Evolutionary conservation across 2,329 filamentous ascomycete genomes (phyloP).

Genomic region (Botrytis tulipae): DNA sequence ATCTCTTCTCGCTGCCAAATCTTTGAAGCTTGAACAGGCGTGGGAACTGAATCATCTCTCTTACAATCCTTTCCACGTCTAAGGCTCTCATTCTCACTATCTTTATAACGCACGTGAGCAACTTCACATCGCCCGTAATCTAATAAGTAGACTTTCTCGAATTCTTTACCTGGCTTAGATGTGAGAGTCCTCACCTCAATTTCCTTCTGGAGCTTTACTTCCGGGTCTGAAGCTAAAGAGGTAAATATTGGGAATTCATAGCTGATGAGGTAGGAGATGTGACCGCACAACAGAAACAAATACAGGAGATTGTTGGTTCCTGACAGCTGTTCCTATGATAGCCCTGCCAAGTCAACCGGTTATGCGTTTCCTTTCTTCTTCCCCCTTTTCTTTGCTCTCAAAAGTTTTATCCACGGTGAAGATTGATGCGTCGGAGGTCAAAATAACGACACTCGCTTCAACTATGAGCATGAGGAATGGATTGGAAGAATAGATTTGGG

Average conservation of each 20-base stretch:
- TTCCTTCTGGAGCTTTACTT: neutral
- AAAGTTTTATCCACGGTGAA: neutral
- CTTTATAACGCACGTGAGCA: neutral
- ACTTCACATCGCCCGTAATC: neutral
- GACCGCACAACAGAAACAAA: neutral
- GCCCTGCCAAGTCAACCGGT: accelerated
- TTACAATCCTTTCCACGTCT: neutral
- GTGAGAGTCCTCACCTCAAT: neutral
- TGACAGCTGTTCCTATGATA: neutral
- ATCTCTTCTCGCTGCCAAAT: neutral
- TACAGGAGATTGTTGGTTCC: neutral
- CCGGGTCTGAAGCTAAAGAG: too few species aligned
- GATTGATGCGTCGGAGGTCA: neutral
- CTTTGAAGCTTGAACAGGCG: too few species aligned
- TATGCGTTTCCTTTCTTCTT: accelerated
- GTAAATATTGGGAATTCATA: too few species aligned
- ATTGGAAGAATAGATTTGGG: accelerated
- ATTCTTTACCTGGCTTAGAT: neutral
- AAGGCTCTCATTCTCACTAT: neutral
- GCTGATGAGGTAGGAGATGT: neutral
- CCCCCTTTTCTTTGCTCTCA: too few species aligned
- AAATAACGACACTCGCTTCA: neutral
- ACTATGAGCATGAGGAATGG: neutral
- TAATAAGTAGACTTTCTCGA: neutral
- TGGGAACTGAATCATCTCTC: neutral